Base-by-base conservation (phyloP, 2,329 filamentous ascomycete genomes). In the Acrocalymma vagum region DNA sequence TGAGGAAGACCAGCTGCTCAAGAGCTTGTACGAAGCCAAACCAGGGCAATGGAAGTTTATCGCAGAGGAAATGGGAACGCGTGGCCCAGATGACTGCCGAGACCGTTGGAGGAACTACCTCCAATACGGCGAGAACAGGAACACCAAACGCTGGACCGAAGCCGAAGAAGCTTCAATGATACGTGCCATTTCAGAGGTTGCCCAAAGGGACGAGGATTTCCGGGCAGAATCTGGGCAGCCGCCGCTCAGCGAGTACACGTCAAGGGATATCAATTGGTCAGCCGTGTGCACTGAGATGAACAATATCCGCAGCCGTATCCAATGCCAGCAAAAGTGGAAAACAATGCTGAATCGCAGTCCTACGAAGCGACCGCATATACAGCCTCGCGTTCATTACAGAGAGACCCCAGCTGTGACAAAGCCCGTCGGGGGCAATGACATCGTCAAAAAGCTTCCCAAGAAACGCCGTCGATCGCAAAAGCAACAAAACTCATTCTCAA, bases 71-170 rank as follows among this genome's bases (percentile, higher is more conserved):
- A 54, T 81, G 15, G 78, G 88, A 49, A 84, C 84, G 47, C 83
- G 88, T 5, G 79, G 83, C 25, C 75, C 80, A 0, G 80, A 83
- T 45, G 86, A 90, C 59, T 77, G 85, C 36, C 80, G 86, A 34
- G 86, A 90, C 62, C 82, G 87, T 3, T 88, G 85, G 74, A 78
- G 84, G 25, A 87, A 89, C 55, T 84, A 86, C 55, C 70, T 87
- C 15, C 71, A 84, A 29, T 84, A 81, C 38, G 79, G 79, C 14
- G 73, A 78, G 5, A 76, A 74, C 0, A 72, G 74, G 40, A 75
- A 75, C 21, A 78, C 73, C 27, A 78, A 80, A 22, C 65, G 70
- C 1, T 91, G 88, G 87, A 75, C 72, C 2, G 67, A 78, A 13
- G 73, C 78, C 0, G 87, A 91, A 55, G 83, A 87, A 55, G 65